phyloP scores from a whole-genome alignment of 2,329 filamentous ascomycete species.

The Colletotrichum falcatum region DNA sequence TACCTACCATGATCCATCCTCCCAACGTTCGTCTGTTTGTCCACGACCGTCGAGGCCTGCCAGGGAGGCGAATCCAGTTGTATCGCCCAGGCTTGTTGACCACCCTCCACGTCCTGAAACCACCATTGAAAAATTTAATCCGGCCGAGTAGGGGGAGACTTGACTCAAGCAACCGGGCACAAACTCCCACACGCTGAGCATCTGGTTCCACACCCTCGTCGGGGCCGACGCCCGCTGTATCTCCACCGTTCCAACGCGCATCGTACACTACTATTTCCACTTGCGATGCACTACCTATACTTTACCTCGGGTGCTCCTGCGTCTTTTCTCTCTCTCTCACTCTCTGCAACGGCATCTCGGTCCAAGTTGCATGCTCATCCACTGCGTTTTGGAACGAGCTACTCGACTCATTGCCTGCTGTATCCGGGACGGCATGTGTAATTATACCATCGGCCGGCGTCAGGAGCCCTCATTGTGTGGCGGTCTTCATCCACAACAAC shows the following conservation, averaged over 20 bases:
- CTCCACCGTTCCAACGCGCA: background rate
- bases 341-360: background rate
- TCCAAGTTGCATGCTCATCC: background rate
- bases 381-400: background rate
- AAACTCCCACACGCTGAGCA: slow-evolving; percentile 23
- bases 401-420: background rate
- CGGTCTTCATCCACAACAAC: background rate
- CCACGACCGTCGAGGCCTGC: slow-evolving; percentile 1
- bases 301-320: background rate
- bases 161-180: slow-evolving; percentile 28
- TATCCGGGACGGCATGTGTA: background rate
- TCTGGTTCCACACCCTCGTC: slow-evolving; percentile 32
- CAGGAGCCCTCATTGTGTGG: background rate
- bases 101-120: slow-evolving; percentile 35
- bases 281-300: no score
- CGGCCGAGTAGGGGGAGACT: slow-evolving; percentile 22
- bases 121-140: slow-evolving; percentile 38
- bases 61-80: slow-evolving; percentile 16
- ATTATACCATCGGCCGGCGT: background rate
- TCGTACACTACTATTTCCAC: background rate
- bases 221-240: slow-evolving; percentile 21
- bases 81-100: slow-evolving; percentile 24
- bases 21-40: slow-evolving; percentile 38
- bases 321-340: background rate
- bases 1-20: slow-evolving; percentile 10